These are phyloP conservation scores for Sporothrix pallida DNA, from an alignment of 2,329 filamentous ascomycete species.

Conservation along the genomic window DNA sequence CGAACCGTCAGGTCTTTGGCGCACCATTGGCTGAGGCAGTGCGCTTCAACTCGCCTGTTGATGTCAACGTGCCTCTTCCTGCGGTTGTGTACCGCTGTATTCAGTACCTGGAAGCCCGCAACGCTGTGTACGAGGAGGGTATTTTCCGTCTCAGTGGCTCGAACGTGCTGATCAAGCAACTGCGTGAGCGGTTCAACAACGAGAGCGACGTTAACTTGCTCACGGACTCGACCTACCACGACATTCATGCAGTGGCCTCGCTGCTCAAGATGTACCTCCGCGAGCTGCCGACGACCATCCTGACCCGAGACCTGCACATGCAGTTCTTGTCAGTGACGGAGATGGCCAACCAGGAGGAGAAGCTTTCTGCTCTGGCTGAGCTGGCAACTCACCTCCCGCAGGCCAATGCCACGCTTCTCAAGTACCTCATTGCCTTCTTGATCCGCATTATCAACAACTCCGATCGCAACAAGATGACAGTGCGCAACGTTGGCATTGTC, in stretches of 20 bases:
- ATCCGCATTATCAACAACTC: conserved; percentile 91
- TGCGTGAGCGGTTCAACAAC: conserved; percentile 90
- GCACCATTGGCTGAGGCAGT: conserved; percentile 86
- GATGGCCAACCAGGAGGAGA: conserved; percentile 74
- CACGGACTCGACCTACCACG: conserved; percentile 82
- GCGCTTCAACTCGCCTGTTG: conserved; percentile 74
- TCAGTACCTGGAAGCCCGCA: conserved; percentile 84
- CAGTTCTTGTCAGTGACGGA: conserved; percentile 88
- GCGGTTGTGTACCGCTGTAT: conserved; percentile 95
- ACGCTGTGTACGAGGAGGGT: conserved; percentile 84
- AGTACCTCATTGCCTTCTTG: conserved; percentile 84
- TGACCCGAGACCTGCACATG: conserved; percentile 87
- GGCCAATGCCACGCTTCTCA: conserved; percentile 80
- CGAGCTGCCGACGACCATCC: conserved; percentile 86
- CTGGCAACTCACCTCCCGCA: conserved; percentile 81
- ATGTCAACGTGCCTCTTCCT: conserved; percentile 77
- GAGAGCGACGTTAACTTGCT: conserved; percentile 91
- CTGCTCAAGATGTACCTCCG: conserved; percentile 92
- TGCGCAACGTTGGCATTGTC: conserved; percentile 95
- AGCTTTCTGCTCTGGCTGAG: conserved; percentile 75
- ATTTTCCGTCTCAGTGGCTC: conserved; percentile 98
- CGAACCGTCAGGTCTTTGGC: conserved; percentile 78
- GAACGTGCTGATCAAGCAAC: conserved; percentile 87
- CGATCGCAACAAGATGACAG: conserved; percentile 95
- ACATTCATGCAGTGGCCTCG: conserved; percentile 94